Base-by-base conservation (phyloP, 163 green algal species). In the Trebouxia gelatinosa region DNA sequence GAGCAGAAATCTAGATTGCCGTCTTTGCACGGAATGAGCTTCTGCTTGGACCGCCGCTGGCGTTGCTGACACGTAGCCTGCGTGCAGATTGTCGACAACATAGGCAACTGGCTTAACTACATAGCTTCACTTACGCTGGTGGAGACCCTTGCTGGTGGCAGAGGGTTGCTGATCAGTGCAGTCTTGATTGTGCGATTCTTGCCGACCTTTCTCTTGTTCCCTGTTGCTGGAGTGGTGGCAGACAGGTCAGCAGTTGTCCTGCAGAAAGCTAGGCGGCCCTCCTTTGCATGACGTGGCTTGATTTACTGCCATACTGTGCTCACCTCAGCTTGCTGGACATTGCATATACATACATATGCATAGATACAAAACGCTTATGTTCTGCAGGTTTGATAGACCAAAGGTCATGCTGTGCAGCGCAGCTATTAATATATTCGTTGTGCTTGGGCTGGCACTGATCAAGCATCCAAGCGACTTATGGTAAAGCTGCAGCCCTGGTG, bases 121-220 rank as follows among this genome's bases (percentile, higher is more conserved):
- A 70, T 91, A 6, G 85, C 87, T 16, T 85, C 79, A 0, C 70
- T 91, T 46, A 50, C 28, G 5, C 65, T 90, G 1, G 80, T 87
- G 0, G 58, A 84, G 39, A 34, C 65, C 11, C 78, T 85, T 37
- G 82, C 70, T 4, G 76, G 65, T 50, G 74, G 80, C 34, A 81
- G 46, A 5, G 82, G 81, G 37, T 34, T 90, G 50, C 70, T 84
- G 21, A 43, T 90, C 2, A 78, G 62, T 5, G 70, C 37, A 19
- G 78, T 89, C 1, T 35, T 92, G 0, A 67, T 90, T 23, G 61
- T 89, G 29, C 77, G 81, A 9, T 84, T 88, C 37, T 70, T 92
- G 2, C 87, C 87, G 21, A 81, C 54, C 7, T 76, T 92, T 3
- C 11, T 90, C 17, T 78, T 89, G 29, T 87, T 86, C 21, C 84